Evolutionary conservation across 441 rosid species (phyloP), one percentile per base, ranked within the genome.

Genomic region (Croton laevigatus): DNA sequence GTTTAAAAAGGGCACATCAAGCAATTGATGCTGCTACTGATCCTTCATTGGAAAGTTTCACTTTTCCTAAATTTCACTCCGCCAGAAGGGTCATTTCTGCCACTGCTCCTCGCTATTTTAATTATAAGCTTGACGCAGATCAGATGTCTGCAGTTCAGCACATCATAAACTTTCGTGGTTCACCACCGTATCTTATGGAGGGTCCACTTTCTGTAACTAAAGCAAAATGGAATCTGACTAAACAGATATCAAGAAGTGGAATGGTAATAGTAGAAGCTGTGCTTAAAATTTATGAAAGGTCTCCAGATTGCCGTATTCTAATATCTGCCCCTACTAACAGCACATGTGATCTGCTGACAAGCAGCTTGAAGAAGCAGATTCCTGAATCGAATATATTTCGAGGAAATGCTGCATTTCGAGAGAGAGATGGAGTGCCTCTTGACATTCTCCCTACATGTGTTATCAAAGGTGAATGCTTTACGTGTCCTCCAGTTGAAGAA

Each of bases 381-480:
- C 81, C 77, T 0, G 76, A 65, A 49, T 62, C 77, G 0, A 60
- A 78, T 2, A 73, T 83, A 48, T 83, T 85, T 65, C 70, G 80
- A 46, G 87, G 81, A 66, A 83, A 81, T 76, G 89, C 84, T 74
- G 83, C 85, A 27, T 80, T 83, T 55, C 72, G 85, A 46, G 85
- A 79, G 72, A 14, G 23, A 4, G 80, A 70, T 23, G 78, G 19
- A 22, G 81, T 81, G 12, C 77, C 84, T 5, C 12, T 0, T 0
- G 89, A 85, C 59, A 73, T 83, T 70, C 81, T 83, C 10, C 51
- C 69, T 16, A 76, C 75, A 0, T 73, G 76, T 66, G 74, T 38
- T 22, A 53, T 59, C 6, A 10, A 76, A 60, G 48, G 60, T 1
- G 79, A 81, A 32, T 77, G 87, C 53, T 85, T 85, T 64, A n/a